These are phyloP conservation scores for Coemansia sp. DNA, from an alignment of 192 early-diverging fungal genomes.

Conservation along the genomic window DNA sequence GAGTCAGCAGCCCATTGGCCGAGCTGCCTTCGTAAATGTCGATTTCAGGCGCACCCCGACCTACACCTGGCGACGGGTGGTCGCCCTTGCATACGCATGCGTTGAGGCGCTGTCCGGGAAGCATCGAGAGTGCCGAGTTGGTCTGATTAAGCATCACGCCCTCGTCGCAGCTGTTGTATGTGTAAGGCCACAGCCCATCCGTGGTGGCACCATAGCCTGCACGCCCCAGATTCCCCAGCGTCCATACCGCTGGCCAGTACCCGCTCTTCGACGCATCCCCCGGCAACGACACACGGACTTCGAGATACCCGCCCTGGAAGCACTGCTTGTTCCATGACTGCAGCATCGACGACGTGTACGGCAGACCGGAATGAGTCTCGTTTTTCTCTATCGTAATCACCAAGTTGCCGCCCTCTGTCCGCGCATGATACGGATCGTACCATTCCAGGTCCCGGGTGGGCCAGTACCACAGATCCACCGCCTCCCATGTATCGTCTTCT, in stretches of 20 bases:
- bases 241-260: slow-evolving; percentile 60
- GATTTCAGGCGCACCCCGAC: slow-evolving; percentile 60
- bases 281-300: slow-evolving; percentile 58
- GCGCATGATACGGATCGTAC: slow-evolving; percentile 55
- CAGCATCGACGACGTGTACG: slow-evolving; percentile 59
- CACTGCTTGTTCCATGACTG: slow-evolving; percentile 67
- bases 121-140: slow-evolving; percentile 54
- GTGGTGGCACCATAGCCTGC: slow-evolving; percentile 59
- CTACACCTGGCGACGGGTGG: slow-evolving; percentile 54
- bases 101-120: slow-evolving; percentile 58
- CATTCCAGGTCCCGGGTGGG: slow-evolving; percentile 55
- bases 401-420: slow-evolving; percentile 53
- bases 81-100: slow-evolving; percentile 55
- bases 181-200: slow-evolving; percentile 59
- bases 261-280: slow-evolving; percentile 49
- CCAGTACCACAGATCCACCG: slow-evolving; percentile 58
- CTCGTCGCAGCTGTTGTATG: slow-evolving; percentile 54
- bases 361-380: slow-evolving; percentile 42
- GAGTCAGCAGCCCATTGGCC: slow-evolving; percentile 18
- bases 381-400: slow-evolving; percentile 51
- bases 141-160: slow-evolving; percentile 59
- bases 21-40: slow-evolving; percentile 56
- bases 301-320: slow-evolving; percentile 62
- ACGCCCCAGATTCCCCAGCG: slow-evolving; percentile 59
- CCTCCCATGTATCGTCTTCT: slow-evolving; percentile 58